These are phyloP conservation scores for Aquanectria penicillioides DNA, from an alignment of 2,329 filamentous ascomycete genomes.

Conservation along the genomic window DNA sequence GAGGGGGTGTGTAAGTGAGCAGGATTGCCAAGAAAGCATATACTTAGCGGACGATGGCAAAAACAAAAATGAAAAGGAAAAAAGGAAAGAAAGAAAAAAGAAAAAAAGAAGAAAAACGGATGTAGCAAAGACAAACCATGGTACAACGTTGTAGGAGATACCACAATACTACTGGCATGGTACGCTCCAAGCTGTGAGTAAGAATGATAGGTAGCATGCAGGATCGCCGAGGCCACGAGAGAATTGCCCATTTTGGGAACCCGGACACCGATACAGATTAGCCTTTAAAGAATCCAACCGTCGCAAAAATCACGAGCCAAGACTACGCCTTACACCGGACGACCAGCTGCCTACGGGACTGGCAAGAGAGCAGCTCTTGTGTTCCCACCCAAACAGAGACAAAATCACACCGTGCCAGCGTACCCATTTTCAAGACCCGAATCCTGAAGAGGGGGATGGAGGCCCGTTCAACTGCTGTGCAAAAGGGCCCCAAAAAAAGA, in stretches of 20 bases:
- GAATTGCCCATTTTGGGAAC: conserved; percentile 14
- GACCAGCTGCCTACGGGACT: background rate
- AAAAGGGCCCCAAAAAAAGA: conserved; percentile 13
- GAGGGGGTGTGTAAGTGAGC: conserved; percentile 1
- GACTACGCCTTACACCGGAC: background rate
- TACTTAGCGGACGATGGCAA: background rate
- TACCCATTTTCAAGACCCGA: background rate
- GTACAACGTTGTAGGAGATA: too few relatives aligned
- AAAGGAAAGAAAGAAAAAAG: too few relatives aligned
- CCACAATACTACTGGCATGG: too few relatives aligned
- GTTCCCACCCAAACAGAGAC: background rate
- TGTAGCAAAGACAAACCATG: too few relatives aligned
- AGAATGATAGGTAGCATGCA: conserved; percentile 4
- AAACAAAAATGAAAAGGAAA: too few relatives aligned
- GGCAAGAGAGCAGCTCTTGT: background rate
- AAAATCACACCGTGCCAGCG: background rate
- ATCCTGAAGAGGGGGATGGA: background rate
- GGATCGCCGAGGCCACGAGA: background rate
- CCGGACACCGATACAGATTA: background rate
- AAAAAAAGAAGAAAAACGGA: too few relatives aligned
- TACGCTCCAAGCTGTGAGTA: too few relatives aligned
- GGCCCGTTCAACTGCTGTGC: conserved; percentile 3
- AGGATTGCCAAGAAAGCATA: conserved; percentile 6
- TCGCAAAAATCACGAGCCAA: background rate
- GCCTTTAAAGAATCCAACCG: background rate